Conservation (phyloP, 306 rosid genomes). For the Comarum palustre region DNA sequence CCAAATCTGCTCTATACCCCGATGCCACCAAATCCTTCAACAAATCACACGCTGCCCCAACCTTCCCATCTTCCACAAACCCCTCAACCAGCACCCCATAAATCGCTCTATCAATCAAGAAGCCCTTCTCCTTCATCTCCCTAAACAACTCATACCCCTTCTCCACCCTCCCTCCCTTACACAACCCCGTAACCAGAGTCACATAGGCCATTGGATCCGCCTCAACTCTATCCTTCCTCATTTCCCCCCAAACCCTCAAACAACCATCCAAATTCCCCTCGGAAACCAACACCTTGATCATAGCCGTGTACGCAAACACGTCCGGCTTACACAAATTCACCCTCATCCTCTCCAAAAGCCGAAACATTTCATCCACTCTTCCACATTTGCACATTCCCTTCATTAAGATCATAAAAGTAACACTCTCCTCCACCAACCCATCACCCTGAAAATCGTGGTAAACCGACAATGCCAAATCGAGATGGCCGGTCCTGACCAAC, state of each 20-base stretch:
- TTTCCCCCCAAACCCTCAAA: slow-evolving; percentile 78
- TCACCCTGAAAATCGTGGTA: slow-evolving; percentile 57
- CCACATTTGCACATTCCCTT: slow-evolving; percentile 67
- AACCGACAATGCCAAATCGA: slow-evolving; percentile 65
- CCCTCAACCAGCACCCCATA: slow-evolving; percentile 63
- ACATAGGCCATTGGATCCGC: slow-evolving; percentile 73
- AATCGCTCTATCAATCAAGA: slow-evolving; percentile 71
- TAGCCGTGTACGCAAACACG: slow-evolving; percentile 73
- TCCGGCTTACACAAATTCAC: slow-evolving; percentile 67
- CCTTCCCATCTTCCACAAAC: slow-evolving; percentile 50
- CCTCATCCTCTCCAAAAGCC: slow-evolving; percentile 62
- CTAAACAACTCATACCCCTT: slow-evolving; percentile 61
- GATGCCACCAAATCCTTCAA: slow-evolving; percentile 65
- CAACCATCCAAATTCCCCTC: slow-evolving; percentile 62
- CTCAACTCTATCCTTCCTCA: slow-evolving; percentile 55
- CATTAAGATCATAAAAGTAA: slow-evolving; percentile 73
- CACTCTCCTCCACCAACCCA: slow-evolving; percentile 69
- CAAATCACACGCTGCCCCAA: slow-evolving; percentile 67
- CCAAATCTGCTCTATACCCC: slow-evolving; percentile 73
- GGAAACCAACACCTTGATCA: slow-evolving; percentile 51
- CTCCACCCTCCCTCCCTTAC: slow-evolving; percentile 54
- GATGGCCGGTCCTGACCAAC: slow-evolving; percentile 46
- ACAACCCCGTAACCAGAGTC: slow-evolving; percentile 56
- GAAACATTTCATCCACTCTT: slow-evolving; percentile 56
- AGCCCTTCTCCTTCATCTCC: slow-evolving; percentile 72